A percentile compares a stretch with the other conserved stretches of the same genome.
Evolutionary conservation across 2,329 filamentous ascomycete genomes (phyloP).

Genomic region (Pseudogymnoascus sp.): DNA sequence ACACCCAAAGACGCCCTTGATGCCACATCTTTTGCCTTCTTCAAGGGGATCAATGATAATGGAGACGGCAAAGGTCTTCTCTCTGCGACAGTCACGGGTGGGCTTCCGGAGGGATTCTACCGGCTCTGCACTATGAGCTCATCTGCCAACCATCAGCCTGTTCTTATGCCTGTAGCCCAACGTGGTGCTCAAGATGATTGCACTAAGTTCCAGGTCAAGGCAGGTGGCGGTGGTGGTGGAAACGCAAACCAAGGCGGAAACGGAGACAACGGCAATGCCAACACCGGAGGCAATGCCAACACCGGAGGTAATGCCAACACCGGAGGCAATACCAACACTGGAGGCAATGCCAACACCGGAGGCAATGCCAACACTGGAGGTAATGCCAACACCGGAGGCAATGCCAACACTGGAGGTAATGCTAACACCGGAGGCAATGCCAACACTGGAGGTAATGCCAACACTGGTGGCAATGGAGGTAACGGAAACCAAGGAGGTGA

Average conservation of each 20-base stretch:
- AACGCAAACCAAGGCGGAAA: slow-evolving; percentile 12
- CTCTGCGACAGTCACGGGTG: slow-evolving; percentile 31
- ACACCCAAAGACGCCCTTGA: slow-evolving; percentile 27
- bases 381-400: not conserved
- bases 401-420: not conserved
- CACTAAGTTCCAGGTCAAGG: slow-evolving; percentile 34
- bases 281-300: not conserved
- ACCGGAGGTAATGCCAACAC: not conserved
- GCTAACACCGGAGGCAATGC: not conserved
- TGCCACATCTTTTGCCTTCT: slow-evolving; percentile 32
- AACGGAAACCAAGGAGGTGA: no score
- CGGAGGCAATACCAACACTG: not conserved
- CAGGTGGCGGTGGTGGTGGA: slow-evolving; percentile 11
- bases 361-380: not conserved
- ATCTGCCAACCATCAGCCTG: slow-evolving; percentile 37
- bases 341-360: not conserved
- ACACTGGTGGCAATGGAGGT: not conserved
- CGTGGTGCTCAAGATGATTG: slow-evolving; percentile 40
- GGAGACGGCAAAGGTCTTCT: slow-evolving; percentile 35
- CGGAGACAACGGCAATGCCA: not conserved
- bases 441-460: not conserved
- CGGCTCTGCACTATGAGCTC: slow-evolving; percentile 37
- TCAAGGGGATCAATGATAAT: slow-evolving; percentile 37
- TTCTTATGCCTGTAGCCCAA: slow-evolving; percentile 38
- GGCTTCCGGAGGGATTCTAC: slow-evolving; percentile 37